A percentile compares a stretch with the other conserved stretches of the same genome.
These are phyloP conservation scores for Lycium barbarum DNA, from an alignment of 257 asterid species.

Conservation along the genomic window DNA sequence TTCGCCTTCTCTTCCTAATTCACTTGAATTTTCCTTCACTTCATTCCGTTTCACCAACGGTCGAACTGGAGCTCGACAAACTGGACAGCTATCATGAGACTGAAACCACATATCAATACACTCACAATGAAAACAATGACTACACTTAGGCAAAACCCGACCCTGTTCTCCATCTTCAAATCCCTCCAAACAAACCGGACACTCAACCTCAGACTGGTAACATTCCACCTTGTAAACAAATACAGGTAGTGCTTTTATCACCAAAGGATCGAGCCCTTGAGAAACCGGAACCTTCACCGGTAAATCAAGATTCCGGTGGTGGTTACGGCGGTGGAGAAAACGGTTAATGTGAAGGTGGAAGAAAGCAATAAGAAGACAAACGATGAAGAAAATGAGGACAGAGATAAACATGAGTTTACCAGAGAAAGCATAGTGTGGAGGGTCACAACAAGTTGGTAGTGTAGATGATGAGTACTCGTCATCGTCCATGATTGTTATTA, in stretches of 20 bases:
- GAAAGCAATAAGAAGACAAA: not conserved
- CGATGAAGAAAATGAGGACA: slow-evolving; percentile 4
- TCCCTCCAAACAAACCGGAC: slow-evolving; percentile 57
- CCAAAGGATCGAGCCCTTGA: slow-evolving; percentile 15
- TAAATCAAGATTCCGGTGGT: not conserved
- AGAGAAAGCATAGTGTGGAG: not conserved
- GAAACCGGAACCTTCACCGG: not conserved
- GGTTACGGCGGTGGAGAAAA: not conserved
- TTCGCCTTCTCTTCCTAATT: not conserved
- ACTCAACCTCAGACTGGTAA: slow-evolving; percentile 19
- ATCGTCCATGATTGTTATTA: slow-evolving; percentile 18
- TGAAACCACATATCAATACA: slow-evolving; percentile 61
- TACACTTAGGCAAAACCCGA: slow-evolving; percentile 52
- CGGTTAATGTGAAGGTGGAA: slow-evolving; percentile 6
- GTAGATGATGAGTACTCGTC: not conserved
- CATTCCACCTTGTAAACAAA: not conserved
- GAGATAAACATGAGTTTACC: slow-evolving; percentile 25
- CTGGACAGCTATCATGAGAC: slow-evolving; percentile 58
- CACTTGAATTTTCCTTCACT: not conserved
- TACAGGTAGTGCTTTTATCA: not conserved
- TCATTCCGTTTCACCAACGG: slow-evolving; percentile 4
- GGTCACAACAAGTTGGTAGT: not conserved
- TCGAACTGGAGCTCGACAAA: slow-evolving; percentile 49
- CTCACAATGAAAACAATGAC: slow-evolving; percentile 48
- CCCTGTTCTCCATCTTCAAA: slow-evolving; percentile 44